These are phyloP conservation scores for Panicum hallii DNA, from an alignment of 202 grass and related monocot species.

Conservation along the genomic window DNA sequence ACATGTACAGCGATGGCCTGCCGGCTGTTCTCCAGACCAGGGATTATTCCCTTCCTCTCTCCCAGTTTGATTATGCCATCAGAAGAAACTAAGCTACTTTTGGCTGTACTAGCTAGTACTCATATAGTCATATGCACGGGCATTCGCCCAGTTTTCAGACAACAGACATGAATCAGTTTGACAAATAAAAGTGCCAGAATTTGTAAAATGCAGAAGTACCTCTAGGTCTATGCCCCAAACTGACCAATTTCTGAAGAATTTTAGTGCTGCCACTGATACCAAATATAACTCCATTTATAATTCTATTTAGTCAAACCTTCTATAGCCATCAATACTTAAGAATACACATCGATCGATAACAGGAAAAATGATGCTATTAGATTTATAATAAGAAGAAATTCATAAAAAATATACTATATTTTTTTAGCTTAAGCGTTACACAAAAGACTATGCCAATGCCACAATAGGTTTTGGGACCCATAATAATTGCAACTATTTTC, in stretches of 20 bases:
- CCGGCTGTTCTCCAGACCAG: conserved; percentile 49
- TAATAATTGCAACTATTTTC: too few species aligned
- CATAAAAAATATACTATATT: background rate
- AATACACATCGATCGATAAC: too few species aligned
- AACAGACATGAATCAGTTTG: background rate
- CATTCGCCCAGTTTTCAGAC: background rate
- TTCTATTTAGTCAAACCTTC: background rate
- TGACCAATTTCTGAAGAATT: background rate
- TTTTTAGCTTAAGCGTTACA: background rate
- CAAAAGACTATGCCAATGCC: too few species aligned
- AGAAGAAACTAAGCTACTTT: background rate
- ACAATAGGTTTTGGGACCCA: too few species aligned
- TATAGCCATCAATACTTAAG: background rate
- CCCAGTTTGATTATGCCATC: conserved; percentile 17
- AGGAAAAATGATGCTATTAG: background rate
- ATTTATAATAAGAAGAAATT: background rate
- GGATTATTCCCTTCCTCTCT: conserved; percentile 33
- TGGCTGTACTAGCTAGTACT: background rate
- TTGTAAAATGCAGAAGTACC: background rate
- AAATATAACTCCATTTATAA: background rate
- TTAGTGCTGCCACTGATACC: background rate
- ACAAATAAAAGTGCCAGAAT: background rate
- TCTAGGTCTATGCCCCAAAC: background rate
- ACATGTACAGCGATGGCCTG: conserved; percentile 41
- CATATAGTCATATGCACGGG: background rate